phyloP scores from a whole-genome alignment of 2,329 filamentous ascomycete species.

The Neopestalotiopsis sp. region DNA sequence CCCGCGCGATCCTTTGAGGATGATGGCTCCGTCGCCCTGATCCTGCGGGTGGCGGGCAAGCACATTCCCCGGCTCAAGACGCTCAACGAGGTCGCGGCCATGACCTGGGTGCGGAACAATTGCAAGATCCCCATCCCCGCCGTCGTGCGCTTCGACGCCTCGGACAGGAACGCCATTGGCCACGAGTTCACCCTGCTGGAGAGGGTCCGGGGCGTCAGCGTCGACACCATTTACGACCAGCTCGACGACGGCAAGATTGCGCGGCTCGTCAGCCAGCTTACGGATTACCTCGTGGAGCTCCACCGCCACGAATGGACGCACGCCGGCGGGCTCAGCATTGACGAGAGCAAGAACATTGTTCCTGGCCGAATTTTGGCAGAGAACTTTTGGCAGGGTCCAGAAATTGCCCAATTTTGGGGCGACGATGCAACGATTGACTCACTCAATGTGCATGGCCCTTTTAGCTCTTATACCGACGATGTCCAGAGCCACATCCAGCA shows the following conservation, averaged over 20 bases:
- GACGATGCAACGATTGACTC: conserved; percentile 6
- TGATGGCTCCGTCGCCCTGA: neutral
- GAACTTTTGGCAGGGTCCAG: conserved; percentile 40
- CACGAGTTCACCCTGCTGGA: conserved; percentile 13
- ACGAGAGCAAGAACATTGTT: conserved; percentile 18
- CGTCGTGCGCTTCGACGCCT: conserved; percentile 7
- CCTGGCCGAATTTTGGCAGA: conserved; percentile 39
- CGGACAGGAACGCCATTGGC: conserved; percentile 5
- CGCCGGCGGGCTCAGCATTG: conserved; percentile 34
- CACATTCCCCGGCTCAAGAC: conserved; percentile 17
- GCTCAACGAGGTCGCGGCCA: conserved; percentile 17
- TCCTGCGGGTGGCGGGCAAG: conserved; percentile 16
- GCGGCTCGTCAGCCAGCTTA: conserved; percentile 9
- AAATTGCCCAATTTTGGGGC: conserved; percentile 35
- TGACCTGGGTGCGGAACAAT: conserved; percentile 14
- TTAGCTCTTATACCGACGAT: conserved; percentile 31
- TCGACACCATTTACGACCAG: conserved; percentile 11
- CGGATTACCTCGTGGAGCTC: neutral
- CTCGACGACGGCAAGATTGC: conserved; percentile 4
- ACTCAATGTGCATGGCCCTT: conserved; percentile 35
- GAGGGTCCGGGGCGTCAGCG: neutral
- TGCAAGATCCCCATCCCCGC: conserved; percentile 5
- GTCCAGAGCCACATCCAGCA: conserved; percentile 30
- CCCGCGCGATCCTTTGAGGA: neutral
- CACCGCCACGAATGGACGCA: conserved; percentile 23